Conservation (phyloP, 1,139 yeast genomes). For the Yamadazyma diddensiae region DNA sequence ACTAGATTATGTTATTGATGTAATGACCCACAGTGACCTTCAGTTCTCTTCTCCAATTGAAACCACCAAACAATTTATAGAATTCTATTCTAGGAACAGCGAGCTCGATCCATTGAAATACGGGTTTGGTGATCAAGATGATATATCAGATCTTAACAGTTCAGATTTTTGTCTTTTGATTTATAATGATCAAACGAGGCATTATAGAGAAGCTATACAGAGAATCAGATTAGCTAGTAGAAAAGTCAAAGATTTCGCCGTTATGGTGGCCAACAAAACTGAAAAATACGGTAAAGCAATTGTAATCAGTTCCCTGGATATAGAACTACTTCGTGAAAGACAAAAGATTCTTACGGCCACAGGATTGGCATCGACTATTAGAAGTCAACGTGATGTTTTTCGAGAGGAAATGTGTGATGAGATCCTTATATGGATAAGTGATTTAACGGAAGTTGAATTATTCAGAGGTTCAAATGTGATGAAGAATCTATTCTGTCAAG, state of each 20-base stretch:
- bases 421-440: conserved; percentile 62
- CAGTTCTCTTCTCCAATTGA: conserved; percentile 30
- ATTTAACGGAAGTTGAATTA: conserved; percentile 55
- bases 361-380: conserved; percentile 64
- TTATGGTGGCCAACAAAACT: conserved; percentile 67
- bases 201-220: conserved; percentile 70
- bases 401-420: conserved; percentile 82
- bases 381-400: conserved; percentile 67
- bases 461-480: conserved; percentile 47
- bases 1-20: conserved; percentile 76
- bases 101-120: conserved; percentile 32
- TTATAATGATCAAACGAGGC: conserved; percentile 80
- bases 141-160: conserved; percentile 42
- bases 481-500: conserved; percentile 54
- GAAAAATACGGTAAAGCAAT: conserved; percentile 68
- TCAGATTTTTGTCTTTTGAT: conserved; percentile 56
- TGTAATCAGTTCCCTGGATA: conserved; percentile 55
- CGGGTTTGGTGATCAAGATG: conserved; percentile 16
- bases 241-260: conserved; percentile 65
- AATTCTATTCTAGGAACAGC: conserved; percentile 25
- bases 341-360: conserved; percentile 55
- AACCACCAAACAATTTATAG: conserved; percentile 19
- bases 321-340: conserved; percentile 49
- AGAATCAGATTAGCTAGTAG: conserved; percentile 63
- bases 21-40: conserved; percentile 48